Evolutionary conservation across 805 yeast genomes (phyloP), one percentile per base, ranked within the genome.

Genomic region (Saccharomycopsis vini): DNA sequence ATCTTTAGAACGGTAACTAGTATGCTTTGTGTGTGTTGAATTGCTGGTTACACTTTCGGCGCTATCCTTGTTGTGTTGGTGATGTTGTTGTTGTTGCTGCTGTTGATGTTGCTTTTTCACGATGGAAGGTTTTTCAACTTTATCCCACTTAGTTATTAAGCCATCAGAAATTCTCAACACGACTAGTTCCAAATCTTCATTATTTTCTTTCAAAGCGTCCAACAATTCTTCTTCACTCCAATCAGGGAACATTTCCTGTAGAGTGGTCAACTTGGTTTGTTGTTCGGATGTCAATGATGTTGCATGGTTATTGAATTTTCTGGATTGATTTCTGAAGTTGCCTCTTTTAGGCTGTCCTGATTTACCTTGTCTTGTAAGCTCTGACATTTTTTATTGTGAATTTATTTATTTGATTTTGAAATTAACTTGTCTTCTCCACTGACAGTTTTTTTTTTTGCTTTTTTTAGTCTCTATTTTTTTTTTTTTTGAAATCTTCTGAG

Each of bases 71-170:
- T 31, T 54, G 18, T 42, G 43, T 37, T 52, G 50, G 30, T 44
- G 51, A 39, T 47, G 52, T 42, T 53, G 54, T 40, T 56, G 56
- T 36, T 50, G 46, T 40, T 52, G 50, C 40, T 55, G 41, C 24
- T 36, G 29, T 24, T 42, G 40, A 56, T 58, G 64, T 64, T 67
- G 60, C 59, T 68, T 67, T 62, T 75, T 64, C 72, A 73, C 75
- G 62, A 79, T 82, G 37, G 73, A 56, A 23, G 72, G 72, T 55
- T 69, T 83, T 63, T 79, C 80, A 51, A 86, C 95, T 55, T 89
- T 92, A 59, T 87, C 97, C 96, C 97, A 90, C 63, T 83, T 86
- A 53, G 82, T 73, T 31, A 86, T 94, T 56, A 83, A 82, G 52
- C 95, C 95, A 50, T 87, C 84, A 45, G 94, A 80, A 63, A 92